phyloP scores from a whole-genome alignment of 495 filamentous ascomycete genomes.

The Trichoderma asperelloides region DNA sequence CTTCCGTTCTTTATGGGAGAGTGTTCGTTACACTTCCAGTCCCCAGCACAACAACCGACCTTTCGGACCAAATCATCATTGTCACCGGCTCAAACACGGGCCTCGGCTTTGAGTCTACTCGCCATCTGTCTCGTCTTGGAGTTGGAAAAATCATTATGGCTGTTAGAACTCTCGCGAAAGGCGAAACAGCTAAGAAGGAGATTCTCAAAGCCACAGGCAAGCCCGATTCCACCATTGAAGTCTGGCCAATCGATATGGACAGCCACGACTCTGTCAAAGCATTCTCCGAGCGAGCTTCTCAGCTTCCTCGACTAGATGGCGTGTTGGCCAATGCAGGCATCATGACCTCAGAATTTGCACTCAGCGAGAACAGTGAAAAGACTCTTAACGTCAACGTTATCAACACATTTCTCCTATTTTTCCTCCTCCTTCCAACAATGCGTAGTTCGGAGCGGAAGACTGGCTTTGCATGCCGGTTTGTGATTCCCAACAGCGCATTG shows the following conservation, averaged over 20 bases:
- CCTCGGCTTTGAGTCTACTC: constrained; percentile 37
- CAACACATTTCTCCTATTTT: constrained; percentile 35
- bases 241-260: constrained; percentile 50
- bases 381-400: constrained; percentile 44
- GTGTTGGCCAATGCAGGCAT: constrained; percentile 37
- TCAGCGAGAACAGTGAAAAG: constrained; percentile 8
- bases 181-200: constrained; percentile 27
- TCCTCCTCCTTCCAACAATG: constrained; percentile 37
- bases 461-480: background rate
- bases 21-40: constrained; percentile 9
- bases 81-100: constrained; percentile 44
- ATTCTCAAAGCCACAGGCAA: constrained; percentile 17
- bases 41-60: constrained; percentile 3
- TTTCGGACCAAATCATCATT: constrained; percentile 18
- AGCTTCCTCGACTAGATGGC: constrained; percentile 29
- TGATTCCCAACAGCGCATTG: constrained; percentile 14
- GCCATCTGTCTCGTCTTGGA: constrained; percentile 30
- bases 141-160: constrained; percentile 38
- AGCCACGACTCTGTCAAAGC: constrained; percentile 25
- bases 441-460: background rate
- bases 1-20: background rate
- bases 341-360: background rate
- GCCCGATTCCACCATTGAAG: constrained; percentile 27
- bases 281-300: constrained; percentile 26
- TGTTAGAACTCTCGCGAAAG: constrained; percentile 32